Conservation (phyloP, 2,329 filamentous ascomycete species). For the Aspergillus costaricaensis region DNA sequence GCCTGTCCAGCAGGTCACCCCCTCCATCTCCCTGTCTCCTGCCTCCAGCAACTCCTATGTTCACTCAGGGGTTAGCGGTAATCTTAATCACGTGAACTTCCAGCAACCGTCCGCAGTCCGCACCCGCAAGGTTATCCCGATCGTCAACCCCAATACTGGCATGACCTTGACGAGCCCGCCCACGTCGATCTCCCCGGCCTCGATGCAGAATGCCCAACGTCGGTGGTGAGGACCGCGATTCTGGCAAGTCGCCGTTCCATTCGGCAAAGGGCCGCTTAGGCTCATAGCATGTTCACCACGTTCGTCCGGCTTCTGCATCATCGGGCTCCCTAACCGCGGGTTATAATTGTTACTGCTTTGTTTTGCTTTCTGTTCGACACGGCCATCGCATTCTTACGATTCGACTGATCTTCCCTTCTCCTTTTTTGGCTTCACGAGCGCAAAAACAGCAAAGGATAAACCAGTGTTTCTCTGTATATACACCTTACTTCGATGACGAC, state of each 20-base stretch:
- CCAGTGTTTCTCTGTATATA: slow-evolving; percentile 39
- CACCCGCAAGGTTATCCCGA: slow-evolving; percentile 91
- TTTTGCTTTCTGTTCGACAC: slow-evolving; percentile 33
- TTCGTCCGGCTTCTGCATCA: slow-evolving; percentile 41
- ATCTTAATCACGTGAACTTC: slow-evolving; percentile 72
- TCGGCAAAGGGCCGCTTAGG: slow-evolving; percentile 28
- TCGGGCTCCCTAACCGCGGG: slow-evolving; percentile 39
- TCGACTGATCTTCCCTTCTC: slow-evolving; percentile 25
- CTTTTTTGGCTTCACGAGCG: slow-evolving; percentile 26
- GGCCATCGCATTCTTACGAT: slow-evolving; percentile 30
- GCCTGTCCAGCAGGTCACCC: slow-evolving; percentile 71
- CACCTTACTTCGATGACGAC: slow-evolving; percentile 38
- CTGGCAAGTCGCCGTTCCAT: slow-evolving; percentile 26
- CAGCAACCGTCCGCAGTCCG: slow-evolving; percentile 90
- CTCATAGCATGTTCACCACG: slow-evolving; percentile 34
- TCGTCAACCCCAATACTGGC: slow-evolving; percentile 93
- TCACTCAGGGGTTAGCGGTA: slow-evolving; percentile 67
- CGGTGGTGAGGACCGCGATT: slow-evolving; percentile 40
- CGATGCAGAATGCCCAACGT: slow-evolving; percentile 57
- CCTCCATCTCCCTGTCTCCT: slow-evolving; percentile 70
- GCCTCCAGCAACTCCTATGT: slow-evolving; percentile 59
- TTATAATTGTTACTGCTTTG: slow-evolving; percentile 35
- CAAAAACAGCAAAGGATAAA: slow-evolving; percentile 33
- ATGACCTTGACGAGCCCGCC: slow-evolving; percentile 86
- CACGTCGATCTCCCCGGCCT: slow-evolving; percentile 66